These are phyloP conservation scores for Amanita fuliginea DNA, from an alignment of 768 basidiomycete genomes.

Conservation along the genomic window DNA sequence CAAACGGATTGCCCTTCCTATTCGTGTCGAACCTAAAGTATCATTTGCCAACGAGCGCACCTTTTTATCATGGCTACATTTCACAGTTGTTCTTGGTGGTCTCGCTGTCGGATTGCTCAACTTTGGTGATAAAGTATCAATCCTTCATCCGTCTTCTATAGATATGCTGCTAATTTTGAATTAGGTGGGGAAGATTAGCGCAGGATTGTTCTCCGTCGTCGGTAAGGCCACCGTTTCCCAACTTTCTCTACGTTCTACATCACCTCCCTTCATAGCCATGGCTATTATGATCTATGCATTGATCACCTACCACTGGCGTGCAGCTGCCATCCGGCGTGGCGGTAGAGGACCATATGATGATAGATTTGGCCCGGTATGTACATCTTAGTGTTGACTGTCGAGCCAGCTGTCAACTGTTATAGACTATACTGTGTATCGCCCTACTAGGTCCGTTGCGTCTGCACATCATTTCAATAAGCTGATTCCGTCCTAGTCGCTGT, in stretches of 20 bases:
- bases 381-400: constrained; percentile 5
- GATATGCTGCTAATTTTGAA: background rate
- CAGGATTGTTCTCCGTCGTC: constrained; percentile 92
- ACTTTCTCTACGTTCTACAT: background rate
- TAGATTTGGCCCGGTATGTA: constrained; percentile 83
- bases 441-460: constrained; percentile 47
- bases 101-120: constrained; percentile 93
- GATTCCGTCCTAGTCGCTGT: constrained; percentile 51
- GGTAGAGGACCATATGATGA: constrained; percentile 96
- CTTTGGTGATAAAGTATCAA: constrained; percentile 88
- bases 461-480: background rate
- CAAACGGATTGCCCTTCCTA: constrained; percentile 94
- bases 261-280: constrained; percentile 52
- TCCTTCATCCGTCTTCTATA: constrained; percentile 1
- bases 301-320: constrained; percentile 94
- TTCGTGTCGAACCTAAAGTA: constrained; percentile 91
- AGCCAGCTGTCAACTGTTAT: constrained; percentile 7
- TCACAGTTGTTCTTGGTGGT: constrained; percentile 95
- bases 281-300: constrained; percentile 96
- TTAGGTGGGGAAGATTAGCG: constrained; percentile 90
- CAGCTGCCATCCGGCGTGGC: constrained; percentile 81
- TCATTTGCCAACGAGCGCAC: constrained; percentile 93
- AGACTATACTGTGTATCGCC: constrained; percentile 79
- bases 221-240: constrained; percentile 32
- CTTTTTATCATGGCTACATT: constrained; percentile 97